These are phyloP conservation scores for Starmerella powellii DNA, from an alignment of 805 yeast genomes.

Conservation along the genomic window DNA sequence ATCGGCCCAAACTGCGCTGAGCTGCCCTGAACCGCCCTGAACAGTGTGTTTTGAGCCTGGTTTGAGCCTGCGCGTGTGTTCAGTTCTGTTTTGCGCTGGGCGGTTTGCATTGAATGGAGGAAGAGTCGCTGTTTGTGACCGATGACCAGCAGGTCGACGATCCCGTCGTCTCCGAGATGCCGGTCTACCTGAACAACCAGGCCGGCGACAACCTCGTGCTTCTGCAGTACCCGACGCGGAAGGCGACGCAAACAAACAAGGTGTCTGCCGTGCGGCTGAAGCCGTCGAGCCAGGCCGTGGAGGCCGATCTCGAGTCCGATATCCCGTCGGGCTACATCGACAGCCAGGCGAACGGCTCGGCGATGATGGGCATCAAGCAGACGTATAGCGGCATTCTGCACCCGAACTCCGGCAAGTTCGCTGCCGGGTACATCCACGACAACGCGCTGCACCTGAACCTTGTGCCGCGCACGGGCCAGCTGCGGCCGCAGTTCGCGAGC, in stretches of 20 bases:
- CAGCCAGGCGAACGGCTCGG: slow-evolving; percentile 19
- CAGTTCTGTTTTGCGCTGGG: too few relatives aligned
- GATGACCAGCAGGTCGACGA: slow-evolving; percentile 35
- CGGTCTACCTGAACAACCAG: slow-evolving; percentile 36
- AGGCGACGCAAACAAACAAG: background rate
- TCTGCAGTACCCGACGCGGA: slow-evolving; percentile 52
- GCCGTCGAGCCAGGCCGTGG: slow-evolving; percentile 49
- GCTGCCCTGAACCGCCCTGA: slow-evolving; percentile 2
- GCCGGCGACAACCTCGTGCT: slow-evolving; percentile 31
- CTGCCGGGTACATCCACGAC: slow-evolving; percentile 34
- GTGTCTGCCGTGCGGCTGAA: slow-evolving; percentile 39
- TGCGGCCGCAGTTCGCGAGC: slow-evolving; percentile 61
- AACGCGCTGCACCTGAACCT: slow-evolving; percentile 45
- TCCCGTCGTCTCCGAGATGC: slow-evolving; percentile 50
- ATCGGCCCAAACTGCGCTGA: too few relatives aligned
- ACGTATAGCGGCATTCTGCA: slow-evolving; percentile 57
- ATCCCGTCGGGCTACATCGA: slow-evolving; percentile 53
- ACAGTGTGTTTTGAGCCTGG: slow-evolving; percentile 25
- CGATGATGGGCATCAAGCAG: slow-evolving; percentile 33
- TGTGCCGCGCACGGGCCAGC: slow-evolving; percentile 55
- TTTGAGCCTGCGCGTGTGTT: too few relatives aligned
- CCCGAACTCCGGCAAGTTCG: slow-evolving; percentile 26
- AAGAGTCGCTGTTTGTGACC: slow-evolving; percentile 22
- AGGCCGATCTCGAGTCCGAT: slow-evolving; percentile 65
- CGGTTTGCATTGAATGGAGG: too few relatives aligned